Conservation (phyloP, 441 rosid species). For the Codiaeum variegatum region DNA sequence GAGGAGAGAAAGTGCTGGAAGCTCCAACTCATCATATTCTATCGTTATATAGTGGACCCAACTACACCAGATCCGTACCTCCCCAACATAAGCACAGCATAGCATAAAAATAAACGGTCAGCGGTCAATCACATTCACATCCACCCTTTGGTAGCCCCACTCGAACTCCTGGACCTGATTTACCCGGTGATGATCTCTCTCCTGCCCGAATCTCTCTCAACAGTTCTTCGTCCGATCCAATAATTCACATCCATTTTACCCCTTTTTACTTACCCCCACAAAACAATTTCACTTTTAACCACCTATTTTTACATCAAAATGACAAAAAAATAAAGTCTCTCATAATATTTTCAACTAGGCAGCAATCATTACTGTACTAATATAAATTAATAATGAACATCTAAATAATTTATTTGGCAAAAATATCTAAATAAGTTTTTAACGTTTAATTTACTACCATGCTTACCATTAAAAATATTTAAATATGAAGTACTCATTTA, state of each 20-base stretch:
- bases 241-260: neutral
- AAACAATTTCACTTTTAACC: neutral
- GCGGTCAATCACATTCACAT: neutral
- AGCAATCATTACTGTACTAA: too few species aligned
- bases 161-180: neutral
- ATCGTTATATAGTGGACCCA: neutral
- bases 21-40: neutral
- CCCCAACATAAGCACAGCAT: neutral
- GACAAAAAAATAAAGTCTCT: too few species aligned
- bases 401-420: too few species aligned
- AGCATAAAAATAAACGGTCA: neutral
- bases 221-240: neutral
- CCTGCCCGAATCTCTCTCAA: neutral
- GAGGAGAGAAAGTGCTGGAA: neutral
- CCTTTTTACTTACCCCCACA: neutral
- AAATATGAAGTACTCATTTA: too few species aligned
- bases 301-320: neutral
- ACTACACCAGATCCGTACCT: neutral
- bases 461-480: too few species aligned
- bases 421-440: too few species aligned
- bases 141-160: neutral
- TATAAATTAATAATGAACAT: too few species aligned
- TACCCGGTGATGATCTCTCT: neutral
- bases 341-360: too few species aligned
- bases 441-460: too few species aligned